These are phyloP conservation scores for Lantana camara DNA, from an alignment of 257 asterid genomes.

Conservation along the genomic window DNA sequence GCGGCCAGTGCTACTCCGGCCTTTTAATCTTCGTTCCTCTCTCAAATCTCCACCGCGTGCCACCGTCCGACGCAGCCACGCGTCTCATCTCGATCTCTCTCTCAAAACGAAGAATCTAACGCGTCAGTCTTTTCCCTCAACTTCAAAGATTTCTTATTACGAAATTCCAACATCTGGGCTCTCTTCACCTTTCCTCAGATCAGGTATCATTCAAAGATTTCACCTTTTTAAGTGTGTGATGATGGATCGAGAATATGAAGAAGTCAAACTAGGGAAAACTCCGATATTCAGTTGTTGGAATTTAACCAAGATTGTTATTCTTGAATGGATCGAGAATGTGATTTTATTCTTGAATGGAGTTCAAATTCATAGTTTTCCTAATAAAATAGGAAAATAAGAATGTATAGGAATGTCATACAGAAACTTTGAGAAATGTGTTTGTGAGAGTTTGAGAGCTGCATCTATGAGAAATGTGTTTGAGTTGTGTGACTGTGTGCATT, in stretches of 20 bases:
- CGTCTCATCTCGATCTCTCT: conserved; percentile 27
- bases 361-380: background rate
- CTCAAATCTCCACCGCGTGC: too few relatives aligned
- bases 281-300: conserved; percentile 5
- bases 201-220: conserved; percentile 37
- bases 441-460: background rate
- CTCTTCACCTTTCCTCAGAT: conserved; percentile 26
- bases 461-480: background rate
- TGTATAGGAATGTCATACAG: background rate
- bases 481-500: background rate
- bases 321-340: too few relatives aligned
- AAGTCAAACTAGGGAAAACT: background rate
- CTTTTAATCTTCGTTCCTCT: too few relatives aligned
- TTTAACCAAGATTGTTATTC: conserved; percentile 8
- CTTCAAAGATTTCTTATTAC: conserved; percentile 33
- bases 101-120: conserved; percentile 38
- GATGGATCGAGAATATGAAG: conserved; percentile 1
- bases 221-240: background rate
- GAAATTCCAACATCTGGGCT: conserved; percentile 29
- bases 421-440: too few relatives aligned
- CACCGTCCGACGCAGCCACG: too few relatives aligned
- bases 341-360: too few relatives aligned
- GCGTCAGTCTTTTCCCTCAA: conserved; percentile 30
- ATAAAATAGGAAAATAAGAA: background rate
- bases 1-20: too few relatives aligned